Conservation (phyloP, 2,329 filamentous ascomycete species). For the Huntiella bhutanensis region DNA sequence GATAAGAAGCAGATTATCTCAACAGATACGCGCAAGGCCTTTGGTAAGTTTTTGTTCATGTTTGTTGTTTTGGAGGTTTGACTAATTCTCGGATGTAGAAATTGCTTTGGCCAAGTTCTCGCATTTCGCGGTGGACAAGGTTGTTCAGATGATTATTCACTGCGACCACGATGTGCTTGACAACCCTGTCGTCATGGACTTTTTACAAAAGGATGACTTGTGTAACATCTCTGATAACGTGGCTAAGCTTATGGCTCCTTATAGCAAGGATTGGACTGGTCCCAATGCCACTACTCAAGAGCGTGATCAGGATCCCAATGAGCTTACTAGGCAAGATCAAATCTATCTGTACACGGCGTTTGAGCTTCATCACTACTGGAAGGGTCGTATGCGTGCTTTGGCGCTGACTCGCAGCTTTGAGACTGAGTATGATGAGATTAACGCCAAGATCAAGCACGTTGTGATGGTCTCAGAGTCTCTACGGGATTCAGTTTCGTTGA, state of each 20-base stretch:
- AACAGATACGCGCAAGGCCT: slow-evolving; percentile 71
- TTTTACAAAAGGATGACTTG: slow-evolving; percentile 78
- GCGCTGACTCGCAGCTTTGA: slow-evolving; percentile 70
- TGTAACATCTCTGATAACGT: slow-evolving; percentile 85
- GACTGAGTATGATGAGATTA: slow-evolving; percentile 78
- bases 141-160: slow-evolving; percentile 87
- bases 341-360: slow-evolving; percentile 86
- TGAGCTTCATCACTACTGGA: slow-evolving; percentile 96
- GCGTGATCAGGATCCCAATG: slow-evolving; percentile 68
- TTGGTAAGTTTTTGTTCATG: slow-evolving; percentile 33
- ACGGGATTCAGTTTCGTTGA: slow-evolving; percentile 75
- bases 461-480: slow-evolving; percentile 74
- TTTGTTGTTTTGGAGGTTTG: slow-evolving; percentile 14
- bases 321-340: slow-evolving; percentile 88
- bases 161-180: slow-evolving; percentile 80
- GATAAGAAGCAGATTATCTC: slow-evolving; percentile 98
- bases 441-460: slow-evolving; percentile 67
- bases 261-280: slow-evolving; percentile 91
- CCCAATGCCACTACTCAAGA: slow-evolving; percentile 31
- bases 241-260: slow-evolving; percentile 79
- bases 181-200: slow-evolving; percentile 88
- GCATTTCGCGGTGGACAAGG: slow-evolving; percentile 60
- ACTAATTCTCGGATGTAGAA: slow-evolving; percentile 30
- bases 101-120: slow-evolving; percentile 91
- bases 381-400: slow-evolving; percentile 84